Conservation (phyloP, 1,284 basidiomycete genomes). For the Ustilago nuda region DNA sequence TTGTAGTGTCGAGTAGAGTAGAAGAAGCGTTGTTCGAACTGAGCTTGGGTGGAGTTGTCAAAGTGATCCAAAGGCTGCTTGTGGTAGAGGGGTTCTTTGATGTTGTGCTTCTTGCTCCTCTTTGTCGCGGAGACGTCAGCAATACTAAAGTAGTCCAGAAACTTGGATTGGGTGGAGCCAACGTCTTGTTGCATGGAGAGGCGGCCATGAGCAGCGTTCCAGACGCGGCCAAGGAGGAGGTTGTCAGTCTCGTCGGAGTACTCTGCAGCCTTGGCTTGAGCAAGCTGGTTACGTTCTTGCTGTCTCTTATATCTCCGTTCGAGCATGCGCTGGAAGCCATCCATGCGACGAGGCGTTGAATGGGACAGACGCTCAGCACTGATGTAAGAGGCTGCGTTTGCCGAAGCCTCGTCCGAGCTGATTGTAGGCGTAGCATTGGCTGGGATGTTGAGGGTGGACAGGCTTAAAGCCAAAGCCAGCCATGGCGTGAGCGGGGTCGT, state of each 20-base stretch:
- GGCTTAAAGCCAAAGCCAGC: conserved; percentile 27
- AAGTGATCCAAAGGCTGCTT: conserved; percentile 85
- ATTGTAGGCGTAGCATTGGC: conserved; percentile 19
- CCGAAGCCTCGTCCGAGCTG: background rate
- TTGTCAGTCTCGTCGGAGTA: background rate
- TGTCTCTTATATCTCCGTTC: conserved; percentile 41
- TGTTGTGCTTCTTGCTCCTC: conserved; percentile 29
- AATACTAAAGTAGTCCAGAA: conserved; percentile 20
- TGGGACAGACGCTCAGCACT: conserved; percentile 42
- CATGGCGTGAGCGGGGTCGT: conserved; percentile 29
- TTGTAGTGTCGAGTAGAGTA: conserved; percentile 85
- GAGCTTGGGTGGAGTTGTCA: conserved; percentile 66
- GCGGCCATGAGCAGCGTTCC: conserved; percentile 14
- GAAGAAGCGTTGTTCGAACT: conserved; percentile 79
- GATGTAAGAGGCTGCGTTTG: conserved; percentile 13
- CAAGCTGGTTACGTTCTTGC: conserved; percentile 6
- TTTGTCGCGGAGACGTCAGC: conserved; percentile 1
- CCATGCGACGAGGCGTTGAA: conserved; percentile 42
- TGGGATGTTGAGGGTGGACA: conserved; percentile 6
- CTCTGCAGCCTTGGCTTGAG: background rate
- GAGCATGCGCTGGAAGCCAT: conserved; percentile 47
- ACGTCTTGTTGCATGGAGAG: conserved; percentile 27
- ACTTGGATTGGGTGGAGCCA: conserved; percentile 17
- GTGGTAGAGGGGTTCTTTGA: conserved; percentile 71
- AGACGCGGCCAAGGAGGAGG: conserved; percentile 15